Percentiles rank a stretch among this genome's conserved stretches.
Conservation (phyloP, 2,329 filamentous ascomycete species). For the Botrytis byssoidea region DNA sequence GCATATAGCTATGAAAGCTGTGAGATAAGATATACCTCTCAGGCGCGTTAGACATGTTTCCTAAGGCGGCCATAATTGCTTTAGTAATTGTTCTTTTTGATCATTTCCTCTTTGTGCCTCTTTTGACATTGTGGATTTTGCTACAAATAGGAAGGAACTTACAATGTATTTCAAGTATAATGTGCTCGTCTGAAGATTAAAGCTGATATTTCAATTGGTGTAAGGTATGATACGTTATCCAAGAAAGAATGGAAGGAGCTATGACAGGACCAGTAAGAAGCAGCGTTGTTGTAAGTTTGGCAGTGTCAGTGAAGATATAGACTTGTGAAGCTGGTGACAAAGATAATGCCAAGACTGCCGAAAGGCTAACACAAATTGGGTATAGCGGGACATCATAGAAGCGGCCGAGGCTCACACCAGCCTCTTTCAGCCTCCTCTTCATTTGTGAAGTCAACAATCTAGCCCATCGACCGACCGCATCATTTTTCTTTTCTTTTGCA, state of each 20-base stretch:
- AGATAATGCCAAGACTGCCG: background rate
- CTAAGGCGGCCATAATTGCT: background rate
- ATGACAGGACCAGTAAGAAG: background rate
- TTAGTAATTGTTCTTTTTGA: slow-evolving; percentile 16
- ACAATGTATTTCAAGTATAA: background rate
- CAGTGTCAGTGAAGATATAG: background rate
- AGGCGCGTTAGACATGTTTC: slow-evolving; percentile 22
- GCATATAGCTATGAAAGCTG: background rate
- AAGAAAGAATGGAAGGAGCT: background rate
- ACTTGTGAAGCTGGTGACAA: slow-evolving; percentile 4
- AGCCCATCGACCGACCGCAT: background rate
- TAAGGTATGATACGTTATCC: background rate
- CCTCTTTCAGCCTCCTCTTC: slow-evolving; percentile 6
- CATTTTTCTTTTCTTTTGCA: slow-evolving; percentile 1
- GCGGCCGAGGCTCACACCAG: slow-evolving; percentile 10
- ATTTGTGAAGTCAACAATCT: slow-evolving; percentile 3
- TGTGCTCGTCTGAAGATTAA: slow-evolving; percentile 1
- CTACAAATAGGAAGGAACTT: background rate
- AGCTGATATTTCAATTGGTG: background rate
- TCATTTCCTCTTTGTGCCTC: slow-evolving; percentile 3
- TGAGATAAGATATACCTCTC: slow-evolving; percentile 12
- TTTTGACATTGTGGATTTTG: background rate
- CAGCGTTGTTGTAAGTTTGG: background rate
- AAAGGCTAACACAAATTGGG: background rate
- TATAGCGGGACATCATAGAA: background rate